Conservation (phyloP, 306 rosid species). For the Biancaea sappan region DNA sequence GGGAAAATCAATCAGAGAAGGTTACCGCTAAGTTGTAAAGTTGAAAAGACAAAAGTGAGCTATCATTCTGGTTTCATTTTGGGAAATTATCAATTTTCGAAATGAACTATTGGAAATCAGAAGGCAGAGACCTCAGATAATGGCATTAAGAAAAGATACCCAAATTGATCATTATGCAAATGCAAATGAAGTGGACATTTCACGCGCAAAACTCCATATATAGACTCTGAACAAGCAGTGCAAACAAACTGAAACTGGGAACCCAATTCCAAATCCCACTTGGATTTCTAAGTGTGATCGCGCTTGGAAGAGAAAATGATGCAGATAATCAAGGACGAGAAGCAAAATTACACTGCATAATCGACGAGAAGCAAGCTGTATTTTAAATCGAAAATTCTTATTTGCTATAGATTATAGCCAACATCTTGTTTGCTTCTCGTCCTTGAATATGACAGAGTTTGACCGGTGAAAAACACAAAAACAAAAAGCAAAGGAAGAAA, state of each 20-base stretch:
- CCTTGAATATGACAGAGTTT: too few species aligned
- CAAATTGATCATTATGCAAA: conserved; percentile 2
- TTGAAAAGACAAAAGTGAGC: neutral
- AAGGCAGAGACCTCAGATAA: neutral
- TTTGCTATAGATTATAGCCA: too few species aligned
- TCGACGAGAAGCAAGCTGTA: neutral
- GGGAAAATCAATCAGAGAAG: conserved; percentile 27
- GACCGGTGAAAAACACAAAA: too few species aligned
- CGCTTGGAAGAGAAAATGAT: neutral
- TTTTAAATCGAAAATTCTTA: too few species aligned
- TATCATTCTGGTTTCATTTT: neutral
- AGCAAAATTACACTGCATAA: conserved; percentile 7
- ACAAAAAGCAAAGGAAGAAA: too few species aligned
- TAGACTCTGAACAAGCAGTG: neutral
- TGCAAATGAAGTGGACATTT: too few species aligned
- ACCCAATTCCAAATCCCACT: neutral
- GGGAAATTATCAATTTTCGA: neutral
- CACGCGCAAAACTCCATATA: neutral
- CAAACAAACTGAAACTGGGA: conserved; percentile 3
- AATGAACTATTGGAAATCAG: neutral
- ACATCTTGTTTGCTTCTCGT: too few species aligned
- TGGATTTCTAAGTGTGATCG: conserved; percentile 3
- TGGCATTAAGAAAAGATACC: conserved; percentile 6
- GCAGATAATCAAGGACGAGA: neutral
- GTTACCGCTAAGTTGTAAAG: neutral